phyloP scores from a whole-genome alignment of 164 flowering plant species.

The Malania oleifera region DNA sequence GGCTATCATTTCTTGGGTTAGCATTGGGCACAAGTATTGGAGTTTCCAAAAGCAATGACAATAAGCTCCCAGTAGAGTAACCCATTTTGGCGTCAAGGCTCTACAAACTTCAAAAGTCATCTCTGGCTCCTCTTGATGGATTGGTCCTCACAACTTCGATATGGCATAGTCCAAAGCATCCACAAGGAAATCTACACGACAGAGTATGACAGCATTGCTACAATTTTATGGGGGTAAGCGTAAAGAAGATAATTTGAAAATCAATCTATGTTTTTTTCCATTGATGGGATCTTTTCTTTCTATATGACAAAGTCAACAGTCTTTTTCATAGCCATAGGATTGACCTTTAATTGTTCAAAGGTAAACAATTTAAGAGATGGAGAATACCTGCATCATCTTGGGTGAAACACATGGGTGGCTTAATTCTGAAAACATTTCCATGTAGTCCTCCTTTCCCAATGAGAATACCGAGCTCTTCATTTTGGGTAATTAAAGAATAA shows the following conservation, averaged over 20 bases:
- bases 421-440: slow-evolving; percentile 89
- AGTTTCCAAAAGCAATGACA: not conserved
- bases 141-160: slow-evolving; percentile 52
- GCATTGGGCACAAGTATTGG: too few relatives aligned
- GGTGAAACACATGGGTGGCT: slow-evolving; percentile 96
- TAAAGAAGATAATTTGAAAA: too few relatives aligned
- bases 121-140: not conserved
- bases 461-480: slow-evolving; percentile 79
- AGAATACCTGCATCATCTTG: slow-evolving; percentile 85
- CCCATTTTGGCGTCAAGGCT: slow-evolving; percentile 6
- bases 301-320: too few relatives aligned
- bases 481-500: not conserved
- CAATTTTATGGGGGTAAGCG: too few relatives aligned
- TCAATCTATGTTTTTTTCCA: too few relatives aligned
- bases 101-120: slow-evolving; percentile 6
- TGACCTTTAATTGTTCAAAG: not conserved
- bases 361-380: not conserved
- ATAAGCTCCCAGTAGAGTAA: not conserved
- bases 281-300: too few relatives aligned
- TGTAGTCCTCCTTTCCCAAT: slow-evolving; percentile 94
- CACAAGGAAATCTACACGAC: slow-evolving; percentile 73
- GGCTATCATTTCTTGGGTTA: too few relatives aligned
- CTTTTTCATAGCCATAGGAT: too few relatives aligned
- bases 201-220: not conserved
- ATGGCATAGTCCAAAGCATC: slow-evolving; percentile 84